Base-by-base conservation (phyloP, 2,329 filamentous ascomycete genomes). In the Metarhizium sp. region DNA sequence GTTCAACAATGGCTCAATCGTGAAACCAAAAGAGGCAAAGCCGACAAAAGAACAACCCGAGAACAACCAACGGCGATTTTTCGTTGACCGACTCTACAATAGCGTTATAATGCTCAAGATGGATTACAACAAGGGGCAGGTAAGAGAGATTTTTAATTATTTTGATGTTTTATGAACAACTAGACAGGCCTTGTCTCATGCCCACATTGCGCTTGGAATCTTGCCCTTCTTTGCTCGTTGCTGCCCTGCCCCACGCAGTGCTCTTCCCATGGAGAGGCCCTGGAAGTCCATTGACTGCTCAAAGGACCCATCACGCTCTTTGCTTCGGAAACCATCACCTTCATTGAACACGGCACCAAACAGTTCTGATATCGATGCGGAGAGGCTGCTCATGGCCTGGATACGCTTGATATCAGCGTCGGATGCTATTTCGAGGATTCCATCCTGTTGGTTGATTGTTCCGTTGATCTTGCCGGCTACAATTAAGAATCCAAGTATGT, bases 401-500 rank as follows among this genome's bases (percentile, higher is more conserved):
- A 90, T 78, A 59, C 91, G 87, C 66, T 88, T 86, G 49, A 80
- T 79, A 71, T 96, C 90, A 49, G 80, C 85, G 54, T 79, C 77
- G 56, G 84, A 87, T 58, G 86, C 84, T 58, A 96, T 90, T 71
- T 91, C 84, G 25, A 99, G 85, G 0, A 85, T 88, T 50, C 92
- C 91, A 57, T 82, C 80, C 71, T 91, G 85, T 73, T 97, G 90
- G 72, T 99, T 88, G 66, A 99, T 92, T 70, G 87, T 88, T 59
- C 90, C 94, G 52, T 85, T 79, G 61, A 99, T 85, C 69, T 91
- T 90, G 65, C 88, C 86, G 68, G 96, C 90, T 58, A 96, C 82
- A 60, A 99, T 97, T 53, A 97, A 78, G 73, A 92, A 96, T 50
- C 91, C 87, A n/a, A 97, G 75, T 59, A 99, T 97, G 64, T 99